Evolutionary conservation across 164 flowering plant species (phyloP).

Genomic region (Malania oleifera): DNA sequence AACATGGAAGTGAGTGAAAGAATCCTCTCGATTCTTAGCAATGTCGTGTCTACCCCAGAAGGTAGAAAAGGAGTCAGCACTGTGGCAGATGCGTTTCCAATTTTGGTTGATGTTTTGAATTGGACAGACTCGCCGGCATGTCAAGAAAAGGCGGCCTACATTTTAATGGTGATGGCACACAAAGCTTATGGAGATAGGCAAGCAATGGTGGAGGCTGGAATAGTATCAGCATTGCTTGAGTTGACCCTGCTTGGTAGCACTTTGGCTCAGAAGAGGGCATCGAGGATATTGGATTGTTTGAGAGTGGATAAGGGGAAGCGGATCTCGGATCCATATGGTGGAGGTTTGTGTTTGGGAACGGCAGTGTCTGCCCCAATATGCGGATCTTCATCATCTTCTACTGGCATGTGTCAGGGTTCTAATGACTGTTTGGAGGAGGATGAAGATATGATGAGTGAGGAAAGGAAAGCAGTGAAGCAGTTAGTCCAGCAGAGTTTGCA

Average conservation of each 20-base stretch:
- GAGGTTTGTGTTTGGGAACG: slow-evolving; percentile 21
- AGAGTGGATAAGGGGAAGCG: slow-evolving; percentile 87
- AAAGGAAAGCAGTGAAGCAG: slow-evolving; percentile 82
- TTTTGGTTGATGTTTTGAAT: slow-evolving; percentile 73
- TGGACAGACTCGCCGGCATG: slow-evolving; percentile 87
- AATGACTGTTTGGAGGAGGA: slow-evolving; percentile 33
- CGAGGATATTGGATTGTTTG: slow-evolving; percentile 75
- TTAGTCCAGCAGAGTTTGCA: slow-evolving; percentile 93
- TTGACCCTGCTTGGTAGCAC: slow-evolving; percentile 82
- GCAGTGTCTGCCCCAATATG: slow-evolving; percentile 71
- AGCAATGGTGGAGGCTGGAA: slow-evolving; percentile 80
- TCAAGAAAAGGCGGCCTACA: slow-evolving; percentile 81
- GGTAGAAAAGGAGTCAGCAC: slow-evolving; percentile 63
- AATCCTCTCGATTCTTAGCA: slow-evolving; percentile 59
- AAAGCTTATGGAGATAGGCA: slow-evolving; percentile 72
- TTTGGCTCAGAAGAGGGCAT: slow-evolving; percentile 92
- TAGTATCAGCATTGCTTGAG: slow-evolving; percentile 69
- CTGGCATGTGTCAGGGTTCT: slow-evolving; percentile 12
- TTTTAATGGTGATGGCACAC: slow-evolving; percentile 94
- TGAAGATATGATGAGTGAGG: slow-evolving; percentile 70
- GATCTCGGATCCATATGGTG: slow-evolving; percentile 34
- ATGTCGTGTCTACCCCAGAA: slow-evolving; percentile 62
- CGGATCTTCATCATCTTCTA: slow-evolving; percentile 46
- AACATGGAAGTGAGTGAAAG: slow-evolving; percentile 86
- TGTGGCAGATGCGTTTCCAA: slow-evolving; percentile 44